Percentiles rank a stretch among this genome's conserved stretches.
Evolutionary conservation across 2,329 filamentous ascomycete genomes (phyloP).

Genomic region (Fonsecaea multimorphosa): DNA sequence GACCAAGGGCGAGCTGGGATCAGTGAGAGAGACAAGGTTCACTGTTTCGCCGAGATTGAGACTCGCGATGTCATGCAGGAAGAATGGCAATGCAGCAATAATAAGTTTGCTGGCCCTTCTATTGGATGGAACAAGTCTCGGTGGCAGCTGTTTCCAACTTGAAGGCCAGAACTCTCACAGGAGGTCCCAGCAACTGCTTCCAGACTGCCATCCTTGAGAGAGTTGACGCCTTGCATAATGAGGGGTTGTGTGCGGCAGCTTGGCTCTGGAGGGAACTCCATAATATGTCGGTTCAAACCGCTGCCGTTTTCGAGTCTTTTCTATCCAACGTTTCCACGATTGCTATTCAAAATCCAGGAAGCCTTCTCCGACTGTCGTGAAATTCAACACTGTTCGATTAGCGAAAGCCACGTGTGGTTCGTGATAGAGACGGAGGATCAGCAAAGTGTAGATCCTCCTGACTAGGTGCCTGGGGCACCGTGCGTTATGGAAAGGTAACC

Average conservation of each 20-base stretch:
- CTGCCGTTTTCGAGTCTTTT: neutral
- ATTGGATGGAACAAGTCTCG: neutral
- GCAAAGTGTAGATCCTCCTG: slow-evolving; percentile 7
- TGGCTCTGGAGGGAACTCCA: neutral
- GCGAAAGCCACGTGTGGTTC: slow-evolving; percentile 24
- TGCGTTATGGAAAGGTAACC: neutral
- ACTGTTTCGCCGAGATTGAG: neutral
- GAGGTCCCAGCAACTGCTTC: neutral
- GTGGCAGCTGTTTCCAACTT: neutral
- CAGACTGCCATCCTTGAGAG: neutral
- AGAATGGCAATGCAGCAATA: neutral
- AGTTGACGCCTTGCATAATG: neutral
- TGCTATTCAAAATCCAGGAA: neutral
- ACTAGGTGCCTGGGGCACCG: neutral
- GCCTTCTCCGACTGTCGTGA: neutral
- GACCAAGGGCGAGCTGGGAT: neutral
- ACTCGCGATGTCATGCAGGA: neutral
- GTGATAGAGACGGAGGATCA: slow-evolving; percentile 15
- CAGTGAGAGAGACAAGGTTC: neutral
- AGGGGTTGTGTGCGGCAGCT: neutral
- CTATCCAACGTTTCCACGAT: neutral
- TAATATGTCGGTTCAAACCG: neutral
- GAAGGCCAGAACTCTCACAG: neutral
- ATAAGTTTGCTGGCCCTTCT: neutral
- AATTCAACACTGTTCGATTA: slow-evolving; percentile 14